These are phyloP conservation scores for Neurospora pannonica DNA, from an alignment of 495 filamentous ascomycete genomes.

Conservation along the genomic window DNA sequence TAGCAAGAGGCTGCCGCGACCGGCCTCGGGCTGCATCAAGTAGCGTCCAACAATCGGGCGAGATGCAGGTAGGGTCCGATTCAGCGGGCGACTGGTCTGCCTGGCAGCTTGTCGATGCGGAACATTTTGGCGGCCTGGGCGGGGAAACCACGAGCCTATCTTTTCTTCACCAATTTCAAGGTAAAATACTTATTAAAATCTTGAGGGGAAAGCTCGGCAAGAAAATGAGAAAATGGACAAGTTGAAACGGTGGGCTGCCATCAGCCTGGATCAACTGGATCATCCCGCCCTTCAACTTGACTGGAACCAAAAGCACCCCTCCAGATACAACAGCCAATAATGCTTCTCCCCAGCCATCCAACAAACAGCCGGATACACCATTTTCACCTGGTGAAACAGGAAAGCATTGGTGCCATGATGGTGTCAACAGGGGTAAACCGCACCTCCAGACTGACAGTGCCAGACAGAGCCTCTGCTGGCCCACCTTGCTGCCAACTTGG, in stretches of 20 bases:
- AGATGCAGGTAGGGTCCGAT: background rate
- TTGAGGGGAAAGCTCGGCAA: background rate
- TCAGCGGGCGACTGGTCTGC: background rate
- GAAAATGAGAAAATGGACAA: background rate
- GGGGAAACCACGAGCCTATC: background rate
- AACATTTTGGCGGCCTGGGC: background rate
- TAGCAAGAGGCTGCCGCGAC: background rate
- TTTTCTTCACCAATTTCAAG: background rate
- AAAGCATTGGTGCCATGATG: background rate
- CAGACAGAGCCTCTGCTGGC: background rate
- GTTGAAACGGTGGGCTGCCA: background rate
- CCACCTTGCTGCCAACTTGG: background rate
- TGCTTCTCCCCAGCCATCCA: constrained; percentile 34
- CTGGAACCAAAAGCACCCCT: constrained; percentile 4
- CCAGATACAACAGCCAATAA: constrained; percentile 26
- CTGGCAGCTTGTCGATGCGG: background rate
- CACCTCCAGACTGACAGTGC: background rate
- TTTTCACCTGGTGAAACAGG: constrained; percentile 4
- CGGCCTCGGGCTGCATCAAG: background rate
- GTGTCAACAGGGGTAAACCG: constrained; percentile 9
- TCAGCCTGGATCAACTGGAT: background rate
- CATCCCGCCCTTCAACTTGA: constrained; percentile 10
- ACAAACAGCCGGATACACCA: constrained; percentile 12
- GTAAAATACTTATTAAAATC: background rate
- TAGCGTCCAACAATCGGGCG: background rate